Percentiles rank a stretch among this genome's conserved stretches.
phyloP scores from a whole-genome alignment of 23 red algal genomes.

The Gracilaria domingensis region DNA sequence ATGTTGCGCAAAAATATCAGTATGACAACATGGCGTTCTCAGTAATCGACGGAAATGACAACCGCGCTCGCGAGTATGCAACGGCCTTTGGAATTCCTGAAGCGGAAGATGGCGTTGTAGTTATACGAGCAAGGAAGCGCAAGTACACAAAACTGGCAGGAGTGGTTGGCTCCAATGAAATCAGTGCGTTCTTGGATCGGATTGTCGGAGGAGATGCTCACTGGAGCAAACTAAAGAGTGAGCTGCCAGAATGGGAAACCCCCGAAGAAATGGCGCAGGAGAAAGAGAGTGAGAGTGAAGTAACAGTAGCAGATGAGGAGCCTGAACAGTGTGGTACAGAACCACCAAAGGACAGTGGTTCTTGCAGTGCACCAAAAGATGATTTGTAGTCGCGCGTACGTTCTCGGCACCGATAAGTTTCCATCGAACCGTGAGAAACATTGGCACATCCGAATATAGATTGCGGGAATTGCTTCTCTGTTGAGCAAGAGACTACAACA shows the following conservation, averaged over 20 bases:
- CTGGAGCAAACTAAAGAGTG: constrained; percentile 47
- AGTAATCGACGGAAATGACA: constrained; percentile 37
- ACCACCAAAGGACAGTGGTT: constrained; percentile 40
- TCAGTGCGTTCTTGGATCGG: constrained; percentile 68
- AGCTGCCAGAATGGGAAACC: constrained; percentile 68
- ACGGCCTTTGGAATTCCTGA: constrained; percentile 31
- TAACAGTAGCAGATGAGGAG: neutral
- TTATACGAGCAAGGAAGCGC: constrained; percentile 66
- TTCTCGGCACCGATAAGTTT: neutral
- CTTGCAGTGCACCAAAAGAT: constrained; percentile 49
- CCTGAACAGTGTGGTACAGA: constrained; percentile 55
- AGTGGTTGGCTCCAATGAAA: constrained; percentile 30
- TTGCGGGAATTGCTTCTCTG: neutral
- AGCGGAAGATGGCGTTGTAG: constrained; percentile 42
- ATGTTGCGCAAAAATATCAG: constrained; percentile 63
- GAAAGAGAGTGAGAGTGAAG: constrained; percentile 17
- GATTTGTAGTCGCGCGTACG: constrained; percentile 1
- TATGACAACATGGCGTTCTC: constrained; percentile 83
- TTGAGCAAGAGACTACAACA: neutral
- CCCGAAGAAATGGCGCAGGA: neutral
- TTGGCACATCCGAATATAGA: neutral
- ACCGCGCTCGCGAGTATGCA: constrained; percentile 31
- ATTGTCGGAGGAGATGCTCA: constrained; percentile 79
- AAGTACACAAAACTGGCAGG: constrained; percentile 55
- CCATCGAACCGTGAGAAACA: neutral